Evolutionary conservation across 1,139 yeast species (phyloP), one percentile per base, ranked within the genome.

Genomic region (Hansenula anomala): DNA sequence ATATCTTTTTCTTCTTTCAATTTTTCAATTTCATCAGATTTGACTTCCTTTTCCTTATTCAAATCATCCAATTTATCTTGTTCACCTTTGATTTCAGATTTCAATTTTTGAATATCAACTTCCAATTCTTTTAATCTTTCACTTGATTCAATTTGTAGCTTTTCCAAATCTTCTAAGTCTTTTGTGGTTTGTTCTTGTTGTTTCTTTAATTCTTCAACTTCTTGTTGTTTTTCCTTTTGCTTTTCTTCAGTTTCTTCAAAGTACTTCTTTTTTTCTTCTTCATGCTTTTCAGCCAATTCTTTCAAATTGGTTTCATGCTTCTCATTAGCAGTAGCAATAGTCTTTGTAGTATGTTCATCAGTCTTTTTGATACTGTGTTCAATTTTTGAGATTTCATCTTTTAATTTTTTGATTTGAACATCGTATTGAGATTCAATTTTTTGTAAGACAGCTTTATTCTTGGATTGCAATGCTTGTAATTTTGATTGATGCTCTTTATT

Each of bases 161-260:
- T 41, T 35, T 53, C 53, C 24, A 53, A 32, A 20, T 46, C 51
- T 40, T 48, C 42, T 36, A 53, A 33, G 15, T 48, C 46, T 10
- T 41, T 46, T 15, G 44, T 37, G 17, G 49, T 48, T 8, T 41
- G 39, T 8, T 33, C 41, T 33, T 53, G 56, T 16, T 41, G 40
- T 17, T 28, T 36, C 39, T 51, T 49, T 12, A 49, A 38, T n/a
- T 44, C 37, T 23, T 51, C 54, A 37, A 52, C 42, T n/a, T 46
- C 55, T 22, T 42, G 37, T 17, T 37, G 30, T 36, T 50, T 51
- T 16, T 39, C 39, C 22, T 38, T 28, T 28, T 47, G 45, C 24
- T 44, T 45, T 23, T 36, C 30, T 26, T 49, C 52, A 22, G 50
- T 50, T 37, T 53, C 55, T 30, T 51, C 49, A 20, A 35, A 33